phyloP scores from a whole-genome alignment of 371 early-diverging fungal species.

The Rhizomucor miehei region DNA sequence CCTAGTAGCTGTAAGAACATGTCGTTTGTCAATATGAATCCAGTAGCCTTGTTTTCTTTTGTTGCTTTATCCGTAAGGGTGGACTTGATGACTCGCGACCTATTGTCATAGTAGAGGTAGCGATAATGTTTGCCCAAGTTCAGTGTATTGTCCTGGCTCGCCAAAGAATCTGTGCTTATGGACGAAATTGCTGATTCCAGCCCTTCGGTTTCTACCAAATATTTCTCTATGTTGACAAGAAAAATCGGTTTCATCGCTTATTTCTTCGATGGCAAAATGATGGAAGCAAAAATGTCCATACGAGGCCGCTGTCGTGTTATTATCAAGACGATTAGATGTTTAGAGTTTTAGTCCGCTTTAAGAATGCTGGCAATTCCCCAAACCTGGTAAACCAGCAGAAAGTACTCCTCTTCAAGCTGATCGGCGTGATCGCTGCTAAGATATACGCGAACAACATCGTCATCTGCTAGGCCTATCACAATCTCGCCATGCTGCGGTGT shows the following conservation, averaged over 20 bases:
- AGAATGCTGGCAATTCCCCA: too few relatives aligned
- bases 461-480: conserved; percentile 33
- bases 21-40: conserved; percentile 32
- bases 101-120: conserved; percentile 45
- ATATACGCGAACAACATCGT: conserved; percentile 45
- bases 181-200: not conserved
- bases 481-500: conserved; percentile 2
- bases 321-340: not conserved
- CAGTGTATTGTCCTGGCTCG: too few relatives aligned
- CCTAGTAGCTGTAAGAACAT: conserved; percentile 49
- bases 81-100: conserved; percentile 36
- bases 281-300: conserved; percentile 41
- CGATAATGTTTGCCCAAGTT: conserved; percentile 34
- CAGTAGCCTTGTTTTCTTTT: conserved; percentile 13
- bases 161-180: too few relatives aligned
- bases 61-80: conserved; percentile 27
- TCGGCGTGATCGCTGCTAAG: conserved; percentile 20
- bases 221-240: not conserved
- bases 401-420: conserved; percentile 43
- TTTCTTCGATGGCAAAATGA: conserved; percentile 6
- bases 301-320: conserved; percentile 31
- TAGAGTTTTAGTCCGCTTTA: too few relatives aligned
- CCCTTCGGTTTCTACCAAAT: not conserved
- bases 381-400: conserved; percentile 57
- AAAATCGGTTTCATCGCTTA: not conserved